Evolutionary conservation across 1,284 basidiomycete genomes (phyloP), one percentile per base, ranked within the genome.

Genomic region (Sanghuangporus weigelae): DNA sequence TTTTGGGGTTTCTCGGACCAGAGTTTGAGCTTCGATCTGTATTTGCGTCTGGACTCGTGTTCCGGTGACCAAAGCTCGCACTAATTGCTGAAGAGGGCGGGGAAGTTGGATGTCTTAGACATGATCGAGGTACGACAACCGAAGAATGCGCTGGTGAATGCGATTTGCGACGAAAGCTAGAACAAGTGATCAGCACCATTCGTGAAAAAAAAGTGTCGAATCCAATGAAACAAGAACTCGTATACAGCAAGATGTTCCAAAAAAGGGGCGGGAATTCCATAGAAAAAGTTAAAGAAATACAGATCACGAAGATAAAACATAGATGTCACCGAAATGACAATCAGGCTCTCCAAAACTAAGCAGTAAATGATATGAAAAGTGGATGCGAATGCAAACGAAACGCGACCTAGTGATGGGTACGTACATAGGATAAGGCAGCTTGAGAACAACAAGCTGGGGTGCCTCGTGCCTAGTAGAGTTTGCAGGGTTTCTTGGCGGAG

Each of bases 341-440:
- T n/a, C 44, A 46, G 44, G 8, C 7, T 7, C 7, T 19, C 35
- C n/a, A 51, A 60, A 53, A 42, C 42, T 38, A 21, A 53, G 11
- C 21, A 38, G 19, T 40, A 36, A 59, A 31, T 31, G 26, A 10
- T 31, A 35, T 23, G 23, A 31, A 63, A 57, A 42, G 42, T 42
- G n/a, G 26, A 31, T 31, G 3, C 26, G 26, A 31, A 31, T 5
- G 26, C 26, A 4, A 31, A 31, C 3, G 26, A 31, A 31, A 31
- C 26, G 26, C 26, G 26, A 31, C 5, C 26, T 31, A 31, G 11
- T 14, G 16, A 21, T 16, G 26, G 31, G 53, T 6, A 66, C 65
- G 63, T 44, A 66, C 65, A 56, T 60, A 21, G 65, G 65, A 36
- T 64, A 63, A 40, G 65, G 65, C 4, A 66, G 40, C 50, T 66